A percentile compares a stretch with the other conserved stretches of the same genome.
These are phyloP conservation scores for Luzula sylvatica DNA, from an alignment of 176 grass and related monocot species.

Conservation along the genomic window DNA sequence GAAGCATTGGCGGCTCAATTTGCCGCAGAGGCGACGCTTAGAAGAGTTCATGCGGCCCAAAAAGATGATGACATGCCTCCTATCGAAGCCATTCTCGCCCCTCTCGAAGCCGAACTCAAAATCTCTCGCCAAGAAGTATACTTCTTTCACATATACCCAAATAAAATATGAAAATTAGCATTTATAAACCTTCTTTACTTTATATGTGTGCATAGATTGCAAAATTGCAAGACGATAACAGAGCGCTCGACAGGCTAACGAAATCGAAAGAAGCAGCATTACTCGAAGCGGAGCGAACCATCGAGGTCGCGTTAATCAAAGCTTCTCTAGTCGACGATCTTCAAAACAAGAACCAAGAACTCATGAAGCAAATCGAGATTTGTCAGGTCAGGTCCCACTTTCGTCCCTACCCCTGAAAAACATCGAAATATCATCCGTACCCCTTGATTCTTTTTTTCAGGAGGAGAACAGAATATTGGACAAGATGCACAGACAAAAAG, in stretches of 20 bases:
- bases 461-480: slow-evolving; percentile 98
- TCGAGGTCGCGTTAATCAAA: slow-evolving; percentile 77
- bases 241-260: slow-evolving; percentile 61
- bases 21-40: slow-evolving; percentile 85
- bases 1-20: slow-evolving; percentile 81
- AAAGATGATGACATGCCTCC: slow-evolving; percentile 98
- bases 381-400: slow-evolving; percentile 45
- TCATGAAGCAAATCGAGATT: slow-evolving; percentile 97
- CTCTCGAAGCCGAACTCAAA: slow-evolving; percentile 89
- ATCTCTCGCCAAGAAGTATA: slow-evolving; percentile 77
- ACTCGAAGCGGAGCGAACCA: slow-evolving; percentile 83
- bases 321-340: slow-evolving; percentile 92
- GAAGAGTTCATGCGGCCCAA: slow-evolving; percentile 93
- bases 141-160: too few species aligned
- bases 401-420: neutral
- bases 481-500: slow-evolving; percentile 93
- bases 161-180: too few species aligned
- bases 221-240: slow-evolving; percentile 76
- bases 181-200: neutral
- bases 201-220: slow-evolving; percentile 36
- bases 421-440: neutral
- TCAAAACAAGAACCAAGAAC: slow-evolving; percentile 90
- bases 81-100: slow-evolving; percentile 95
- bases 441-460: slow-evolving; percentile 24
- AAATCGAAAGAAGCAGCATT: slow-evolving; percentile 81